A percentile compares a stretch with the other conserved stretches of the same genome.
phyloP scores from a whole-genome alignment of 2,329 filamentous ascomycete species.

The Spiromastix sp. region DNA sequence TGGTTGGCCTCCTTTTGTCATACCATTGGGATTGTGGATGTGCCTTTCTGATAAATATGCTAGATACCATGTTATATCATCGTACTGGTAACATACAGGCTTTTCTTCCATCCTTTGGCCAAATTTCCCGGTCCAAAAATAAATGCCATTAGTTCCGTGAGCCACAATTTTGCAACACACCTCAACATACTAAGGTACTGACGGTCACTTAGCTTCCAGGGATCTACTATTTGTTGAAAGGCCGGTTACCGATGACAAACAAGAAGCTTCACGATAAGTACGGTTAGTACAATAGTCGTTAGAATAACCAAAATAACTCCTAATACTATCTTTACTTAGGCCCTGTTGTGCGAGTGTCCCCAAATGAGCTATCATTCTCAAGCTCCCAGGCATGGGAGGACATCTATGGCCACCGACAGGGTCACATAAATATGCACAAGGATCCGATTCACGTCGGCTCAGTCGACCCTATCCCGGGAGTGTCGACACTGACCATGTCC shows the following conservation, averaged over 20 bases:
- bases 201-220: slow-evolving; percentile 5
- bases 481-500: slow-evolving; percentile 8
- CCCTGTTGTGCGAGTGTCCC: slow-evolving; percentile 22
- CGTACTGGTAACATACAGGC: slow-evolving; percentile 8
- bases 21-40: neutral
- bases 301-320: neutral
- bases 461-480: neutral
- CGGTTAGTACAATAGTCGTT: slow-evolving; percentile 1
- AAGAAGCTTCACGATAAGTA: slow-evolving; percentile 18
- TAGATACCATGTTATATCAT: neutral
- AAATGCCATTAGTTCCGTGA: slow-evolving; percentile 1
- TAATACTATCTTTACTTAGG: neutral
- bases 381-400: slow-evolving; percentile 23
- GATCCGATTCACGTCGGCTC: neutral
- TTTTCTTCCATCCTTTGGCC: slow-evolving; percentile 13
- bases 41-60: neutral
- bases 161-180: too few relatives aligned
- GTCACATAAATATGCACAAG: slow-evolving; percentile 8
- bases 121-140: slow-evolving; percentile 11
- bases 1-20: neutral
- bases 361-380: slow-evolving; percentile 25
- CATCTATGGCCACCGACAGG: slow-evolving; percentile 17
- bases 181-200: neutral
- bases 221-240: slow-evolving; percentile 4
- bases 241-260: slow-evolving; percentile 6